Evolutionary conservation across 257 asterid genomes (phyloP).

Genomic region (Ballota nigra): DNA sequence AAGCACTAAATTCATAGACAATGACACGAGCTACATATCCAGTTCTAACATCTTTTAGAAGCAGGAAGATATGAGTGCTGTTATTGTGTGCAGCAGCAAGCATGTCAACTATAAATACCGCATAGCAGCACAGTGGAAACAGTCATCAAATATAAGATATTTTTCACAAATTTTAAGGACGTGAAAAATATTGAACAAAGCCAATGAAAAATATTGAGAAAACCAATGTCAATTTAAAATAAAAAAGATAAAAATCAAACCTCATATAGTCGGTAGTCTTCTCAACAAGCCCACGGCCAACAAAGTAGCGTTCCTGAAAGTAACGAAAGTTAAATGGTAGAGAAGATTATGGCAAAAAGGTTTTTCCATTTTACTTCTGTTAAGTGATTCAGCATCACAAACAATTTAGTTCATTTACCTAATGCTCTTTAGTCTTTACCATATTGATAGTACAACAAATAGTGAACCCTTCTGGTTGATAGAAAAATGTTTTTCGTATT

Average conservation of each 20-base stretch:
- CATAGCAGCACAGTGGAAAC: not conserved
- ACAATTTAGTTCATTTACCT: not conserved
- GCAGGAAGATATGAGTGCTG: not conserved
- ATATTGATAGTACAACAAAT: not conserved
- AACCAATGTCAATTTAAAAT: conserved; percentile 17
- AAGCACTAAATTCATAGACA: not conserved
- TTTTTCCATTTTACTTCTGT: not conserved
- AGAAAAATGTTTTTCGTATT: not conserved
- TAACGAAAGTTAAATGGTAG: conserved; percentile 16
- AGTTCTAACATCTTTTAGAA: not conserved
- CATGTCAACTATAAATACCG: conserved; percentile 3
- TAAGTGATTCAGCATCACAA: not conserved
- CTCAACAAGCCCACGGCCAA: conserved; percentile 99
- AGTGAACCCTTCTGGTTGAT: not conserved
- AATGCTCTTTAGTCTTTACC: not conserved
- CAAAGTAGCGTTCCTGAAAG: conserved; percentile 95
- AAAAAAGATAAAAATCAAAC: conserved; percentile 35
- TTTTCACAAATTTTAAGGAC: not conserved
- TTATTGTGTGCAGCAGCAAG: not conserved
- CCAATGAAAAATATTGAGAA: not conserved
- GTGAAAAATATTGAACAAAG: too few species aligned
- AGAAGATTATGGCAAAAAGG: not conserved
- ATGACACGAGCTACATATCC: conserved; percentile 2
- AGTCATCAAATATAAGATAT: not conserved
- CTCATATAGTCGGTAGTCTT: conserved; percentile 77